A percentile compares a stretch with the other conserved stretches of the same genome.
Evolutionary conservation across 805 yeast species (phyloP).

Genomic region (Suhomyces sp.): DNA sequence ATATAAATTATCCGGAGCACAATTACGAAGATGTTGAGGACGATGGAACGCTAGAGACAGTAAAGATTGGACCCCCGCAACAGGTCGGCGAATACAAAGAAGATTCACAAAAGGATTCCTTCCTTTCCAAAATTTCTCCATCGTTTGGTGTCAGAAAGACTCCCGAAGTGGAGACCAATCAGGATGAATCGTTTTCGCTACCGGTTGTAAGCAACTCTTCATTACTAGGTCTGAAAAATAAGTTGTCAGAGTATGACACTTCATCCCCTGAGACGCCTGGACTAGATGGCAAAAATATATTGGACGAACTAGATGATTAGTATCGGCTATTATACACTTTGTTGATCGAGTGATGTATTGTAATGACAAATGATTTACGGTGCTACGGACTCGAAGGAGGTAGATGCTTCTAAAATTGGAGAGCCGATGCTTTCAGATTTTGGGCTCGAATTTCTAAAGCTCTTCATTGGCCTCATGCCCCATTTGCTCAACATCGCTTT

Average conservation of each 20-base stretch:
- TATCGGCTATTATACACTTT: not conserved
- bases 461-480: conserved; percentile 61
- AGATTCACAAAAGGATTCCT: not conserved
- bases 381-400: not conserved
- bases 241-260: not conserved
- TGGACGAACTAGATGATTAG: conserved; percentile 8
- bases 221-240: conserved; percentile 8
- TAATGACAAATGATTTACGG: not conserved
- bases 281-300: conserved; percentile 4
- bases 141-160: not conserved
- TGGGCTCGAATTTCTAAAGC: not conserved
- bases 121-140: not conserved
- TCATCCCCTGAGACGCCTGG: conserved; percentile 5
- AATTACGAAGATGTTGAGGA: conserved; percentile 2
- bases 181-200: conserved; percentile 53
- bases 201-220: conserved; percentile 34
- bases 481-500: conserved; percentile 62
- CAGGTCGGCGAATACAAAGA: not conserved
- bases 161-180: conserved; percentile 1
- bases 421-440: not conserved
- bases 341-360: not conserved
- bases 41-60: conserved; percentile 7
- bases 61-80: not conserved
- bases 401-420: not conserved
- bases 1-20: not conserved